A percentile compares a stretch with the other conserved stretches of the same genome.
Evolutionary conservation across 345 rosid genomes (phyloP).

Genomic region (Crucihimalaya himalaica): DNA sequence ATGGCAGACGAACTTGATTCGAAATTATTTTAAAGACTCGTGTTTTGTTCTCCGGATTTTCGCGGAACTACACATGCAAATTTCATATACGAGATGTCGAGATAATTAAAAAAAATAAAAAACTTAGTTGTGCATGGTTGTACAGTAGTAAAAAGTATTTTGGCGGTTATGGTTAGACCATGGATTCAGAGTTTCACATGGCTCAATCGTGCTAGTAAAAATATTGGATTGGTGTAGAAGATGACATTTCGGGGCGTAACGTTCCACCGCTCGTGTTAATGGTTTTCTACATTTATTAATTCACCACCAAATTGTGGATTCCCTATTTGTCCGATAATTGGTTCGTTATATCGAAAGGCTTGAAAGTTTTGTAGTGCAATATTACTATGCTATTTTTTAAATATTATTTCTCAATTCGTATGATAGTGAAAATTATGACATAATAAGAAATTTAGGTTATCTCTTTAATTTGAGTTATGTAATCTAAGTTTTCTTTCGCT

Average conservation of each 20-base stretch:
- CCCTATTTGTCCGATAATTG: not conserved
- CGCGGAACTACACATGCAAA: too few relatives aligned
- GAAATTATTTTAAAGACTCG: too few relatives aligned
- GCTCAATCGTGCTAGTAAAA: not conserved
- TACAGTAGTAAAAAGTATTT: not conserved
- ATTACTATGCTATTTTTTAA: not conserved
- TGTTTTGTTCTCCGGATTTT: too few relatives aligned
- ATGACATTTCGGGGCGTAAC: not conserved
- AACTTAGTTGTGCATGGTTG: not conserved
- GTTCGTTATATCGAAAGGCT: not conserved
- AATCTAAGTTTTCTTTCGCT: not conserved
- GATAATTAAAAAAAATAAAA: not conserved
- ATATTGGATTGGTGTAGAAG: not conserved
- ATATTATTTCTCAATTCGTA: not conserved
- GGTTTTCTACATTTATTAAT: not conserved
- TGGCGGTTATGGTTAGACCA: not conserved
- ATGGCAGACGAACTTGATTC: slow-evolving; percentile 97
- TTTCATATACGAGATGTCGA: not conserved
- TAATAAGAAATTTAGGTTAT: not conserved
- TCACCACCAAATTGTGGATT: not conserved
- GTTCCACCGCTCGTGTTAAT: not conserved
- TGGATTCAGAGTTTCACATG: not conserved
- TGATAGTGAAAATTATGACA: not conserved
- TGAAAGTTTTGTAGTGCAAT: not conserved
- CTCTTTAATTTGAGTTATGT: not conserved